Conservation (phyloP, 768 basidiomycete genomes). For the Gautieria morchelliformis region DNA sequence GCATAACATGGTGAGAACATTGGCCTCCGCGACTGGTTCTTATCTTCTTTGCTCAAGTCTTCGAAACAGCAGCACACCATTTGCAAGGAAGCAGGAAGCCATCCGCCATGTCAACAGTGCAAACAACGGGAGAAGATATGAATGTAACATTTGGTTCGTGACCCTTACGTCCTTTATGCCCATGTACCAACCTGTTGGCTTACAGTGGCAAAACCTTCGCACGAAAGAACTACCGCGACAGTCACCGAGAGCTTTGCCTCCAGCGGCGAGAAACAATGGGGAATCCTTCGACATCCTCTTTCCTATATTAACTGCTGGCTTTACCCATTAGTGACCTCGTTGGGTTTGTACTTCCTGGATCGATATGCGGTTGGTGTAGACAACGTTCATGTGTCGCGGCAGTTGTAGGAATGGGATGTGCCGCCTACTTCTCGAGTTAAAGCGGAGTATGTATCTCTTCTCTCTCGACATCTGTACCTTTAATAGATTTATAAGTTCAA, state of each 20-base stretch:
- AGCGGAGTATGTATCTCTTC: too few relatives aligned
- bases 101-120: neutral
- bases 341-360: too few relatives aligned
- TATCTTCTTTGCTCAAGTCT: neutral
- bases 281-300: too few relatives aligned
- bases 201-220: slow-evolving; percentile 1
- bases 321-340: too few relatives aligned
- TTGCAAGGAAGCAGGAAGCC: slow-evolving; percentile 5
- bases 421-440: too few relatives aligned
- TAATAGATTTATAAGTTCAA: too few relatives aligned
- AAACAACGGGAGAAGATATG: slow-evolving; percentile 1
- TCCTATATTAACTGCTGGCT: too few relatives aligned
- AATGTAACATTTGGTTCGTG: slow-evolving; percentile 2
- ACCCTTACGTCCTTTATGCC: neutral
- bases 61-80: neutral
- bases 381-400: too few relatives aligned
- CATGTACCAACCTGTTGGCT: neutral
- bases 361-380: too few relatives aligned
- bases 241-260: neutral
- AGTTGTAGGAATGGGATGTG: too few relatives aligned
- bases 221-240: slow-evolving; percentile 4
- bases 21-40: too few relatives aligned
- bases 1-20: slow-evolving; percentile 1
- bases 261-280: neutral
- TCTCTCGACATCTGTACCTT: too few relatives aligned